Base-by-base conservation (phyloP, 2,329 filamentous ascomycete genomes). In the Penicillium sp. region DNA sequence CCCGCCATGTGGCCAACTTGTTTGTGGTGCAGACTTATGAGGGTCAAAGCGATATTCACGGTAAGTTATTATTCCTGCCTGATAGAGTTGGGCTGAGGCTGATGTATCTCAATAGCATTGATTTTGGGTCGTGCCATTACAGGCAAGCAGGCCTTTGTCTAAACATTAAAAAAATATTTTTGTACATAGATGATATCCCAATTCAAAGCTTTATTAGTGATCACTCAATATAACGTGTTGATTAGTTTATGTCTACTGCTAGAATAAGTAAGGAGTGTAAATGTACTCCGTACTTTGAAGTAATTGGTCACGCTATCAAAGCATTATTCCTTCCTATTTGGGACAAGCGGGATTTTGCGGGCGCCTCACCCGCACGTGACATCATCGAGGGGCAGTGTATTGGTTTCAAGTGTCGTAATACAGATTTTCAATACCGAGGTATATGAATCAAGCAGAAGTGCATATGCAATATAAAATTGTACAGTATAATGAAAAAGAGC, bases 11-110 rank as follows among this genome's bases (percentile, higher is more conserved):
- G 55, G 88, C 93, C 53, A 99, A 99, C 73, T 74, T 99, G 60
- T 99, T 95, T 74, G 94, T 99, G 49, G 95, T 93, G 51, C 93
- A 97, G 78, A 97, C 93, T 1, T 99, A 99, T 66, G 94, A 99
- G 77, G 94, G 94, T 19, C 94, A 97, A 76, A 97, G 92, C 70
- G 94, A 97, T 75, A 97, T 97, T 70, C 94, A 97, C 74, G 85
- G 91, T 93, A 77, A 82, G 89, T 84, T 51, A 41, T 55, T 49
- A 41, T 55, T 49, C 56, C 64, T 58, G 71, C 74, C 60, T 70
- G 56, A 50, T 40, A 55, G 14, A 40, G 45, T 62, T 47, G 59
- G 78, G 74, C 75, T 41, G 51, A 48, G 16, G 47, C 67, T 82
- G 59, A 82, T 81, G 46, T 16, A 35, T 47, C 68, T 80, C 43